These are phyloP conservation scores for Penicillium freii DNA, from an alignment of 2,329 filamentous ascomycete species.

Conservation along the genomic window DNA sequence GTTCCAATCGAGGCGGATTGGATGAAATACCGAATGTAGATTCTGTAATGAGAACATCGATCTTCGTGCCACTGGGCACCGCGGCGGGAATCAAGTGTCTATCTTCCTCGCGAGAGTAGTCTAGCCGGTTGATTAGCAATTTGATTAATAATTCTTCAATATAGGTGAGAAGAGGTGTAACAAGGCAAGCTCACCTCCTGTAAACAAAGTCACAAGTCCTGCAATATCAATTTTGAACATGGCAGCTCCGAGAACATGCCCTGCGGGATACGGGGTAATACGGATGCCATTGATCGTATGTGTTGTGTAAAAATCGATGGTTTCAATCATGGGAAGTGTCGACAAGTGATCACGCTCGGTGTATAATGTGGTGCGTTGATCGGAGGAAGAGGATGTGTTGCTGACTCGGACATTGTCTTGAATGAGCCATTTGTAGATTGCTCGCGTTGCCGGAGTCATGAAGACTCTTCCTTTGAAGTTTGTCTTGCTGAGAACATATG, in stretches of 20 bases:
- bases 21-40: conserved; percentile 96
- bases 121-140: conserved; percentile 36
- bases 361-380: conserved; percentile 70
- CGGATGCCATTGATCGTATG: conserved; percentile 95
- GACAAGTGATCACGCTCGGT: conserved; percentile 93
- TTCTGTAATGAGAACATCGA: conserved; percentile 96
- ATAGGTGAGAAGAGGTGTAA: too few relatives aligned
- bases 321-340: conserved; percentile 91
- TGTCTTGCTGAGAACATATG: conserved; percentile 95
- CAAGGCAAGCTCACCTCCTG: conserved; percentile 53
- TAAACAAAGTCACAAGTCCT: conserved; percentile 94
- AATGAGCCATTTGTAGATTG: conserved; percentile 99
- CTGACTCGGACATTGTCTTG: conserved; percentile 91
- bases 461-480: conserved; percentile 96
- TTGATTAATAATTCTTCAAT: too few relatives aligned
- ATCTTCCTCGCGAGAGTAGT: conserved; percentile 95
- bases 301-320: conserved; percentile 97
- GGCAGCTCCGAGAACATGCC: conserved; percentile 94
- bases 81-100: conserved; percentile 91
- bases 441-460: conserved; percentile 99
- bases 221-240: conserved; percentile 99
- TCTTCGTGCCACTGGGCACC: conserved; percentile 82
- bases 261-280: conserved; percentile 94
- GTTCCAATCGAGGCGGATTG: conserved; percentile 83
- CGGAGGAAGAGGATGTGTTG: conserved; percentile 64